phyloP scores from a whole-genome alignment of 2,329 filamentous ascomycete genomes.

The Aspergillus nomiae region DNA sequence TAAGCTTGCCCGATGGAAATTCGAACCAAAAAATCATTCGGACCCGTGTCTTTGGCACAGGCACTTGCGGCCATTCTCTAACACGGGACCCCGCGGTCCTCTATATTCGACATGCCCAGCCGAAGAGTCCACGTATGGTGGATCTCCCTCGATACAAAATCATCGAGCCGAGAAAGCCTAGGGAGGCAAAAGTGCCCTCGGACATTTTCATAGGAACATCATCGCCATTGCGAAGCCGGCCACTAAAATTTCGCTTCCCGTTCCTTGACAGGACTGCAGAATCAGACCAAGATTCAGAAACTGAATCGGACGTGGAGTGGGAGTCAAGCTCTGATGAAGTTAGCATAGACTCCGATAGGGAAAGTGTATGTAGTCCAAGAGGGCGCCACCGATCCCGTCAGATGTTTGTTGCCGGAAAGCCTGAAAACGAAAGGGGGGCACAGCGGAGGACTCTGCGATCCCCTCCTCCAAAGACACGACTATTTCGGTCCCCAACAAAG shows the following conservation, averaged over 20 bases:
- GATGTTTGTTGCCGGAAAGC: slow-evolving; percentile 16
- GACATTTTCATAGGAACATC: slow-evolving; percentile 7
- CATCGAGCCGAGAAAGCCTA: slow-evolving; percentile 11
- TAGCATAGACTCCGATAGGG: not conserved
- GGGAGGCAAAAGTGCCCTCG: not conserved
- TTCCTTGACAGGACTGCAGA: slow-evolving; percentile 16
- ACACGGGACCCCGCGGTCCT: slow-evolving; percentile 18
- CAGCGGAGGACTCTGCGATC: not conserved
- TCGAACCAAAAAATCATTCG: slow-evolving; percentile 24
- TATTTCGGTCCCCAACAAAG: slow-evolving; percentile 11
- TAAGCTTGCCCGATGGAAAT: slow-evolving; percentile 21
- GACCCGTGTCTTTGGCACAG: slow-evolving; percentile 15
- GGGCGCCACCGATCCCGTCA: slow-evolving; percentile 12
- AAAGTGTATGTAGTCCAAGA: slow-evolving; percentile 1
- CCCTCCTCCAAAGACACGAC: slow-evolving; percentile 9
- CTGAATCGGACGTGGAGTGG: not conserved
- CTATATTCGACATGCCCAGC: slow-evolving; percentile 14
- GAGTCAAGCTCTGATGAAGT: not conserved
- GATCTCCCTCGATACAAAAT: slow-evolving; percentile 10
- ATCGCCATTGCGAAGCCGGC: slow-evolving; percentile 13
- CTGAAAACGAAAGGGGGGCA: slow-evolving; percentile 3
- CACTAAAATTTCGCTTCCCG: slow-evolving; percentile 15
- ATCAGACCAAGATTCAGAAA: not conserved
- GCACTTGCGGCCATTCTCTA: slow-evolving; percentile 15
- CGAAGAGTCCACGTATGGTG: not conserved